Base-by-base conservation (phyloP, 1,139 yeast genomes). In the Neolecta irregularis region DNA sequence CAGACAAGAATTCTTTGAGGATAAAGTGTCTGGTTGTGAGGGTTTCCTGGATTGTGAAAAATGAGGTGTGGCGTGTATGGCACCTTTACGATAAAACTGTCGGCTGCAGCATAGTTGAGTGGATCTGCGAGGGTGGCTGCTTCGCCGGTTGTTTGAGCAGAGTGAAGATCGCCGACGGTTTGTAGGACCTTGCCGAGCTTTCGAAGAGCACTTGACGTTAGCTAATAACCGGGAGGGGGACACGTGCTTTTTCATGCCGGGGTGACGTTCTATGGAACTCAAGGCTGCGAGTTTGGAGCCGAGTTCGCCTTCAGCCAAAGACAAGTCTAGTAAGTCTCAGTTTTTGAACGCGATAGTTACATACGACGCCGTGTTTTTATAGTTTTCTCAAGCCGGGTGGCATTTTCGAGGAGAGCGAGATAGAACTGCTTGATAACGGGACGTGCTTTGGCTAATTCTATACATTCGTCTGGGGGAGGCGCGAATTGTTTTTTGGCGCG, bases 401-500 rank as follows among this genome's bases (percentile, higher is more conserved):
- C 65, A 9, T 79, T 57, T 34, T 71, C 75, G 42, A 67, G 72
- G 4, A 75, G 60, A 19, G 58, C 56, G 38, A 73, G 61, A 51
- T 81, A 79, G n/a, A 79, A 65, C 9, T 74, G 67, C 54, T 91
- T 88, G 30, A 85, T 74, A 47, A 76, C 51, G 1, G 98, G 98
- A 41, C 98, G 62, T 54, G 85, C 80, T 35, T 69, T 76, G 1
- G 91, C 88, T 41, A 88, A 64, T 41, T 76, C 91, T 26, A 67
- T 65, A 34, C 72, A 75, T 33, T 81, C 91, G 55, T 91, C 98
- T 48, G 75, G 79, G 0, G 98, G 98, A 1, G 91, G 80, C 20
- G 80, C 76, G 38, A 85, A 66, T 53, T 88, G 98, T 53, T 88
- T 88, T 50, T 88, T 64, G 2, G 96, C 85, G 52, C 78, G 79